A percentile compares a stretch with the other conserved stretches of the same genome.
These are phyloP conservation scores for Beauveria brongniartii DNA, from an alignment of 2,329 filamentous ascomycete species.

Conservation along the genomic window DNA sequence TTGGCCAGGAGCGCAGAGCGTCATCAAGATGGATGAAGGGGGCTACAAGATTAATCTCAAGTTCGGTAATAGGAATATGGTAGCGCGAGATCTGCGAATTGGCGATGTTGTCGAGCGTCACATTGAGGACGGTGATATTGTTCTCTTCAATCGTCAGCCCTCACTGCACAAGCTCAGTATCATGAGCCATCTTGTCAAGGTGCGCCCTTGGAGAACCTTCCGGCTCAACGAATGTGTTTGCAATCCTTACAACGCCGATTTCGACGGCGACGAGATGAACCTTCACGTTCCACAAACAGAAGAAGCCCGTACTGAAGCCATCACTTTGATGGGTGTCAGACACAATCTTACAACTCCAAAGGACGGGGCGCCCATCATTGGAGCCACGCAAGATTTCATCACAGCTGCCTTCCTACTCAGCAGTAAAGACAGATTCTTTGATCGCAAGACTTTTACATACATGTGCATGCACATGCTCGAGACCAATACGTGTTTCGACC, in stretches of 20 bases:
- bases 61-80: conserved; percentile 60
- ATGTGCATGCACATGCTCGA: conserved; percentile 93
- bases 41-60: conserved; percentile 67
- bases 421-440: conserved; percentile 87
- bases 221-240: conserved; percentile 97
- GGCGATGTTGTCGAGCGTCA: conserved; percentile 93
- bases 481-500: conserved; percentile 64
- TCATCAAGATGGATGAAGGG: conserved; percentile 63
- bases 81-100: conserved; percentile 66
- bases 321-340: conserved; percentile 95
- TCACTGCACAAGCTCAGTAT: conserved; percentile 98
- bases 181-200: conserved; percentile 87
- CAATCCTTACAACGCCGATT: conserved; percentile 97
- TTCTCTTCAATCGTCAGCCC: conserved; percentile 95
- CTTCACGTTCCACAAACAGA: conserved; percentile 96
- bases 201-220: conserved; percentile 92
- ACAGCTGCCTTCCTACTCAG: conserved; percentile 88
- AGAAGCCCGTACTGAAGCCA: conserved; percentile 89
- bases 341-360: conserved; percentile 93
- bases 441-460: conserved; percentile 79
- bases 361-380: conserved; percentile 96
- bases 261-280: conserved; percentile 99
- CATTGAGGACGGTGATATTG: conserved; percentile 89
- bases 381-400: conserved; percentile 98
- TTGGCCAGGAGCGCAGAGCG: conserved; percentile 82